These are phyloP conservation scores for Trichophyton benhamiae DNA, from an alignment of 2,329 filamentous ascomycete species.

Conservation along the genomic window DNA sequence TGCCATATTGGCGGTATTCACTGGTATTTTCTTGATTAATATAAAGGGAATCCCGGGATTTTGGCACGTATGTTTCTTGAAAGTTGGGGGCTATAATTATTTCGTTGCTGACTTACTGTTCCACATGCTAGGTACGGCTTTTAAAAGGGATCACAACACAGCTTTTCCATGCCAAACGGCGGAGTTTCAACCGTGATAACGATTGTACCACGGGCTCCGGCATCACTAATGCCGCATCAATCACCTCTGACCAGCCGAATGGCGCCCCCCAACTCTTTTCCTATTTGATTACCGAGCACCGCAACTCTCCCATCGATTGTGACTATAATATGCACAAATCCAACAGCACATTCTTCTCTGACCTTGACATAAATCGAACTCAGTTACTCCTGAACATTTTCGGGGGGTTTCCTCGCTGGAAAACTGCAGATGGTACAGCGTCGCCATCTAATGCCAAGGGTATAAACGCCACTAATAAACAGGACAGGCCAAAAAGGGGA, in stretches of 20 bases:
- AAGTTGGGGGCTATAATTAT: neutral
- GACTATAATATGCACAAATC: constrained; percentile 17
- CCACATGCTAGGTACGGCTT: neutral
- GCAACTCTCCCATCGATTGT: constrained; percentile 12
- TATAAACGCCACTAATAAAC: neutral
- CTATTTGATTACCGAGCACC: constrained; percentile 5
- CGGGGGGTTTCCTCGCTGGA: constrained; percentile 3
- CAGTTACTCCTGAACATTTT: constrained; percentile 10
- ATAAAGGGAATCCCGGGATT: constrained; percentile 3
- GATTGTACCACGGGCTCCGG: neutral
- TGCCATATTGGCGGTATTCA: neutral
- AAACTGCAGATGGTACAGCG: neutral
- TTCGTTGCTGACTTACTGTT: neutral
- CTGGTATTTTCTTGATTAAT: neutral
- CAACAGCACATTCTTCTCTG: constrained; percentile 15
- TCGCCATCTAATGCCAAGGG: neutral
- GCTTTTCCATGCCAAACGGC: neutral
- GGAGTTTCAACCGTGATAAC: neutral
- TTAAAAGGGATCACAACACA: constrained; percentile 4
- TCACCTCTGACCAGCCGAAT: neutral
- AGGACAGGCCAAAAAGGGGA: neutral
- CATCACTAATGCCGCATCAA: neutral
- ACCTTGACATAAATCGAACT: constrained; percentile 14
- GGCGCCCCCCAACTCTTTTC: constrained; percentile 1
- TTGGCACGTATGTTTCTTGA: constrained; percentile 5